phyloP scores from a whole-genome alignment of 2,329 filamentous ascomycete species.

The Cytospora schulzeri region DNA sequence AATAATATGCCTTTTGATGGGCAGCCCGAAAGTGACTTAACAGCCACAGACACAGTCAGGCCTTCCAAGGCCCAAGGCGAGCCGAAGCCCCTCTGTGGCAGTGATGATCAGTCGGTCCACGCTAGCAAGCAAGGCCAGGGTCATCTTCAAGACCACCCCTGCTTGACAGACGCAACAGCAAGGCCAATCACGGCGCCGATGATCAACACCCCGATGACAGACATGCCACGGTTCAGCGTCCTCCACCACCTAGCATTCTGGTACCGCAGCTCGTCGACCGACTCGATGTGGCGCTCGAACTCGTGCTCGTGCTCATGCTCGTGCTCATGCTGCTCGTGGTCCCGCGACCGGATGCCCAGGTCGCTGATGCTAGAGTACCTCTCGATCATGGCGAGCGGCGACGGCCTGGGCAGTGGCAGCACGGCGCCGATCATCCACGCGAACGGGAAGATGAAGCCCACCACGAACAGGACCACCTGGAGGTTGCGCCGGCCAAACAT shows the following conservation, averaged over 20 bases:
- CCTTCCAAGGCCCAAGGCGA: too few species aligned
- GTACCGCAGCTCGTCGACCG: slow-evolving; percentile 48
- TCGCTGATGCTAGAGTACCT: slow-evolving; percentile 44
- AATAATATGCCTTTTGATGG: neutral
- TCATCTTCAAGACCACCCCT: slow-evolving; percentile 40
- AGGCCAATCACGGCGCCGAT: slow-evolving; percentile 56
- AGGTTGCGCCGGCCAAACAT: slow-evolving; percentile 68
- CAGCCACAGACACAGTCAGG: too few species aligned
- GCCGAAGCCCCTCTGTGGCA: neutral
- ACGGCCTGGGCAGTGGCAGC: slow-evolving; percentile 67
- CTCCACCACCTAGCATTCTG: slow-evolving; percentile 62
- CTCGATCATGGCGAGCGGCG: slow-evolving; percentile 55
- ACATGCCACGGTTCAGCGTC: slow-evolving; percentile 61
- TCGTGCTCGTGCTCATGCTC: too few species aligned
- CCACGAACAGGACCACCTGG: slow-evolving; percentile 73
- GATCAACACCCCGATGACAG: slow-evolving; percentile 56
- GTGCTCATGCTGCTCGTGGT: too few species aligned
- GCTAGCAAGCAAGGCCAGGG: neutral
- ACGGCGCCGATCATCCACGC: slow-evolving; percentile 81
- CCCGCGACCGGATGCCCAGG: slow-evolving; percentile 37
- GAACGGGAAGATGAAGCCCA: slow-evolving; percentile 78
- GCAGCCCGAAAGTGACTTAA: too few species aligned
- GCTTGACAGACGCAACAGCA: slow-evolving; percentile 52
- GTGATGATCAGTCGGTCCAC: neutral
- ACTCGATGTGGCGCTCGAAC: slow-evolving; percentile 38